phyloP scores from a whole-genome alignment of 2,329 filamentous ascomycete species.

The Aspergillus fischeri region DNA sequence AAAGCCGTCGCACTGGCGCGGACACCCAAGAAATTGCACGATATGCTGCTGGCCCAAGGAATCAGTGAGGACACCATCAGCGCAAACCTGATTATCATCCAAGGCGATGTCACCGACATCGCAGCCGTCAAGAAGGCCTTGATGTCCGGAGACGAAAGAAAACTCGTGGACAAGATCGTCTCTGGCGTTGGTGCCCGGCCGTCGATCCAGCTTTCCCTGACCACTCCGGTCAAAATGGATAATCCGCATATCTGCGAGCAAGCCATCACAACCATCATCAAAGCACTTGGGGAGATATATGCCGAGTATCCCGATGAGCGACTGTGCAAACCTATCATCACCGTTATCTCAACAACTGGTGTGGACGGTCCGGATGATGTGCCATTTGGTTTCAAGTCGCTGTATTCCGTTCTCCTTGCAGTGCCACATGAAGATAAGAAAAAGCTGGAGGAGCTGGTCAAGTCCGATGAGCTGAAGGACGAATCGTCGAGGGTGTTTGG shows the following conservation, averaged over 20 bases:
- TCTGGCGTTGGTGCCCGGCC: background rate
- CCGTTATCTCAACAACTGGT: background rate
- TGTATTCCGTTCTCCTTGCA: background rate
- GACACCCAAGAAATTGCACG: background rate
- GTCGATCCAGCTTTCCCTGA: background rate
- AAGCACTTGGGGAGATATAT: background rate
- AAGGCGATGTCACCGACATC: background rate
- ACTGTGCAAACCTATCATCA: background rate
- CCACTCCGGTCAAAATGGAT: background rate
- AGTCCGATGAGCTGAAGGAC: background rate
- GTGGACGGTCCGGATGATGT: slow-evolving; percentile 11
- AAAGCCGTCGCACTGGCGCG: background rate
- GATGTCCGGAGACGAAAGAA: background rate
- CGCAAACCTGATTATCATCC: background rate
- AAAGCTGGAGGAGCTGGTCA: background rate
- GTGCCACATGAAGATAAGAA: background rate
- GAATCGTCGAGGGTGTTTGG: background rate
- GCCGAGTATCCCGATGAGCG: background rate
- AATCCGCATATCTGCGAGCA: background rate
- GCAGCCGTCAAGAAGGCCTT: background rate
- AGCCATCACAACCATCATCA: background rate
- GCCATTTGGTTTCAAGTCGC: background rate
- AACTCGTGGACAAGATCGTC: background rate
- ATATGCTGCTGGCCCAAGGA: background rate
- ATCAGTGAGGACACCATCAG: background rate